Evolutionary conservation across 2,329 filamentous ascomycete genomes (phyloP).

Genomic region (Helotiales sp.): DNA sequence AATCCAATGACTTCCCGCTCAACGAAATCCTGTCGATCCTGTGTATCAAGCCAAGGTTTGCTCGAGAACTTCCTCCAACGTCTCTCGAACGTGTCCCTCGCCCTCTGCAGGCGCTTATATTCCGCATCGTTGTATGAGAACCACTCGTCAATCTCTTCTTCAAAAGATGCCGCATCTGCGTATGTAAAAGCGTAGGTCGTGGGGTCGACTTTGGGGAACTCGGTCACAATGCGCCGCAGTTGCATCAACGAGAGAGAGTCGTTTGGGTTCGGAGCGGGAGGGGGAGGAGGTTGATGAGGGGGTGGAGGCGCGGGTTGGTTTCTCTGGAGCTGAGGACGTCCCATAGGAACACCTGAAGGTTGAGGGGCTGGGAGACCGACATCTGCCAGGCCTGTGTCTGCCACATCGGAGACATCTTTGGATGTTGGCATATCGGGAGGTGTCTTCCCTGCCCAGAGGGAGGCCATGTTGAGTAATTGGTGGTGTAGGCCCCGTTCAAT

Average conservation of each 20-base stretch:
- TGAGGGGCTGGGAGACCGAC: constrained; percentile 40
- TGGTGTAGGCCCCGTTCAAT: background rate
- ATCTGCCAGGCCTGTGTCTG: constrained; percentile 50
- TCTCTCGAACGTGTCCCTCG: constrained; percentile 77
- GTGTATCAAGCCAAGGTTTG: constrained; percentile 69
- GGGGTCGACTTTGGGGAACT: constrained; percentile 72
- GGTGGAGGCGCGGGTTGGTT: constrained; percentile 47
- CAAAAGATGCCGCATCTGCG: constrained; percentile 72
- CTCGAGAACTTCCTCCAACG: constrained; percentile 67
- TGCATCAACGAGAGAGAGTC: constrained; percentile 80
- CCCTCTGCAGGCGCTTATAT: constrained; percentile 75
- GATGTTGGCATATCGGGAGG: constrained; percentile 21
- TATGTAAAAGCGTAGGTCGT: constrained; percentile 86
- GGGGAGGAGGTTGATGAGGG: constrained; percentile 43
- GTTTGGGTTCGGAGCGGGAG: constrained; percentile 49
- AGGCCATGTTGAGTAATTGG: constrained; percentile 33
- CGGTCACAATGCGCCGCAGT: constrained; percentile 73
- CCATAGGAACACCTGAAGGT: constrained; percentile 33
- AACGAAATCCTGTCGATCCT: constrained; percentile 62
- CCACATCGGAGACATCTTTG: constrained; percentile 45
- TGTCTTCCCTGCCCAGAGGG: constrained; percentile 37
- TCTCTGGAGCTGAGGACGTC: constrained; percentile 43
- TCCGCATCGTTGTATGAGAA: constrained; percentile 92
- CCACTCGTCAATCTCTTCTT: constrained; percentile 96
- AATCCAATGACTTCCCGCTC: constrained; percentile 54